These are phyloP conservation scores for Hirschioporus abietinus DNA, from an alignment of 768 basidiomycete genomes.

Conservation along the genomic window DNA sequence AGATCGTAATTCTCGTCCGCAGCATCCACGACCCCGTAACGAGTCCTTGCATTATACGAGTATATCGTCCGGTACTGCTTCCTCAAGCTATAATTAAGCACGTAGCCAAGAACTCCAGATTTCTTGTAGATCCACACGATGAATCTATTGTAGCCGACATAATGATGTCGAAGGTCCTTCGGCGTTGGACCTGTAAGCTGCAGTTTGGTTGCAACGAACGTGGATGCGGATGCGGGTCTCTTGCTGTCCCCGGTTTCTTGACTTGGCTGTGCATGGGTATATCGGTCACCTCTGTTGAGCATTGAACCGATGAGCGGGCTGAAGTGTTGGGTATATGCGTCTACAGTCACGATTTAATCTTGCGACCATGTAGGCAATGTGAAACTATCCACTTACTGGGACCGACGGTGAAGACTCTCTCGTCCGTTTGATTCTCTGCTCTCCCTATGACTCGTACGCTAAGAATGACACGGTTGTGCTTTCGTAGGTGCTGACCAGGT, in stretches of 20 bases:
- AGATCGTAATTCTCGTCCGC: constrained; percentile 12
- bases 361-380: neutral
- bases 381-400: constrained; percentile 24
- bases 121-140: constrained; percentile 36
- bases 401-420: constrained; percentile 34
- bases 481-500: constrained; percentile 22
- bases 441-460: constrained; percentile 27
- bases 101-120: constrained; percentile 31
- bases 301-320: constrained; percentile 37
- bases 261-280: neutral
- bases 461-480: constrained; percentile 23
- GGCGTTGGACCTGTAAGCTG: constrained; percentile 42
- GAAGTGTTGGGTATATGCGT: constrained; percentile 31
- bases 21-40: constrained; percentile 27
- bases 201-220: constrained; percentile 40
- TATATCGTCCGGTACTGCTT: constrained; percentile 37
- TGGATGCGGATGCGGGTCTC: constrained; percentile 21
- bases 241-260: constrained; percentile 10
- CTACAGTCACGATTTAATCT: constrained; percentile 14
- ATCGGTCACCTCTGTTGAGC: constrained; percentile 15
- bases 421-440: constrained; percentile 23
- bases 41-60: constrained; percentile 30
- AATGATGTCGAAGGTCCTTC: constrained; percentile 28
- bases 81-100: constrained; percentile 34
- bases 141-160: constrained; percentile 35